phyloP scores from a whole-genome alignment of 1,284 basidiomycete species.

The Macrocystidia cucumis region DNA sequence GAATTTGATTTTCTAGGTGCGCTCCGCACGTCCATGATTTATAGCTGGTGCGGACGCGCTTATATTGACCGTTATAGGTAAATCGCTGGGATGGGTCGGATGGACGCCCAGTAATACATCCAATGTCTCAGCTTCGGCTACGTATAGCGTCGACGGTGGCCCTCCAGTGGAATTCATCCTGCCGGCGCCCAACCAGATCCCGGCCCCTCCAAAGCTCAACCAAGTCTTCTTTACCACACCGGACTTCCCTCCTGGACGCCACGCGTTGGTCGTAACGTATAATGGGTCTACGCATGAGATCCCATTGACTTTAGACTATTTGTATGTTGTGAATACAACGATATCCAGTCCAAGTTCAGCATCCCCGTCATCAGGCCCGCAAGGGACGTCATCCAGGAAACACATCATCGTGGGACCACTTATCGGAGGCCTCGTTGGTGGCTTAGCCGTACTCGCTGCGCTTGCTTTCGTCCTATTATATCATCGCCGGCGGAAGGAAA shows the following conservation, averaged over 20 bases:
- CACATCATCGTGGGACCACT: constrained; percentile 14
- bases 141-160: constrained; percentile 17
- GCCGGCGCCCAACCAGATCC: constrained; percentile 8
- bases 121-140: constrained; percentile 11
- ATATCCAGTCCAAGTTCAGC: background rate
- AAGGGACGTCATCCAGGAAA: constrained; percentile 1
- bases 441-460: constrained; percentile 8
- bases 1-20: constrained; percentile 20
- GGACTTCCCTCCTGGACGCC: constrained; percentile 9
- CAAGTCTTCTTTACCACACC: constrained; percentile 16
- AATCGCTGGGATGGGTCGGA: constrained; percentile 14
- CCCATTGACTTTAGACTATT: constrained; percentile 15
- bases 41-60: background rate
- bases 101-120: constrained; percentile 14
- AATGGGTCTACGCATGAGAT: constrained; percentile 11
- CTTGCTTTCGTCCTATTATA: constrained; percentile 5
- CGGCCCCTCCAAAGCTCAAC: constrained; percentile 11
- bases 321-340: constrained; percentile 5
- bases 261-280: constrained; percentile 16
- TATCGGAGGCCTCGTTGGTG: constrained; percentile 16
- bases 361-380: constrained; percentile 2
- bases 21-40: constrained; percentile 1
- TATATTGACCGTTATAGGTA: constrained; percentile 10
- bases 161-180: constrained; percentile 13
- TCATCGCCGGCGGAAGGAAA: too few relatives aligned